Evolutionary conservation across 176 grass and related monocot genomes (phyloP).

Genomic region (Aegilops speltoides): DNA sequence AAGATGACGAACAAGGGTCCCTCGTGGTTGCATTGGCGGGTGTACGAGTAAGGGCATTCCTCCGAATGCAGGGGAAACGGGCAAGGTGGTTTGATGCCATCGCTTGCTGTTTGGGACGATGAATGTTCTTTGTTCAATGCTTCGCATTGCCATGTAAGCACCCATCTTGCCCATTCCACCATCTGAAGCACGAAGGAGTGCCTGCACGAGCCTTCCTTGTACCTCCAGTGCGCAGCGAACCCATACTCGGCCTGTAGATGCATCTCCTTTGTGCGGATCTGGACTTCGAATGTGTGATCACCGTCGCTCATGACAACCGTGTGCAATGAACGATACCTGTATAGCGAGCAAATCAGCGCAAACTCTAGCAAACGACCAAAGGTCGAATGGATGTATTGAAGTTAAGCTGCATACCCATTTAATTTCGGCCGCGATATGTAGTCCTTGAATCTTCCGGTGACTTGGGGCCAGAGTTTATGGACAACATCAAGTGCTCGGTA

Average conservation of each 20-base stretch:
- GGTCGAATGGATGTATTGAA: neutral
- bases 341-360: slow-evolving; percentile 28
- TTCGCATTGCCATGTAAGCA: slow-evolving; percentile 81
- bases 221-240: slow-evolving; percentile 91
- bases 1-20: slow-evolving; percentile 80
- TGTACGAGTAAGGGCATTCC: slow-evolving; percentile 80
- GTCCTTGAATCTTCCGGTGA: slow-evolving; percentile 76
- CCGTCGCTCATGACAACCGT: slow-evolving; percentile 57
- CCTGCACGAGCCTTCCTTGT: slow-evolving; percentile 75
- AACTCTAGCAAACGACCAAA: neutral
- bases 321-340: slow-evolving; percentile 83
- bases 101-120: slow-evolving; percentile 16
- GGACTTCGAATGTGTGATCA: slow-evolving; percentile 75
- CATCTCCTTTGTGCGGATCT: slow-evolving; percentile 96
- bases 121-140: slow-evolving; percentile 44
- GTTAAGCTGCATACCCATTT: slow-evolving; percentile 64
- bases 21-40: slow-evolving; percentile 55
- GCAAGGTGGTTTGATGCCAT: slow-evolving; percentile 49
- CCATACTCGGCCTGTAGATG: slow-evolving; percentile 88
- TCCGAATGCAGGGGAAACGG: slow-evolving; percentile 78
- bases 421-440: slow-evolving; percentile 77
- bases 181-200: slow-evolving; percentile 81
- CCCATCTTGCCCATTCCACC: slow-evolving; percentile 94
- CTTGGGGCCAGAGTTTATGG: slow-evolving; percentile 70
- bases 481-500: slow-evolving; percentile 72